Conservation (phyloP, 2,329 filamentous ascomycete species). For the Sphaerulina musiva region DNA sequence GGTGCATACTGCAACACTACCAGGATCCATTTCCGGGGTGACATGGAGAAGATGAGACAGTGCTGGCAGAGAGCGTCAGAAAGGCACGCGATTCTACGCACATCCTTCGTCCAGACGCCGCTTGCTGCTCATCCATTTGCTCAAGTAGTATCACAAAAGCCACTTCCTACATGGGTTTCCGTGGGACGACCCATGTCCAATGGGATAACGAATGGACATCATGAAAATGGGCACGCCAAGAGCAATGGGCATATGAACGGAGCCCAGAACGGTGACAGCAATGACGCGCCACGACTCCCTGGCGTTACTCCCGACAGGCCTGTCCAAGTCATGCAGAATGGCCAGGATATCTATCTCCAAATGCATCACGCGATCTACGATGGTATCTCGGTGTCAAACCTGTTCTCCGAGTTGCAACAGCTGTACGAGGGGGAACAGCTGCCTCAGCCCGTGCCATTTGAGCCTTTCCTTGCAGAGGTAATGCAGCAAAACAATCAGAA, state of each 20-base stretch:
- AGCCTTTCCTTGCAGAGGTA: slow-evolving; percentile 57
- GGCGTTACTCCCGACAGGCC: slow-evolving; percentile 10
- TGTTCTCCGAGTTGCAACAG: slow-evolving; percentile 65
- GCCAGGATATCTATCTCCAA: slow-evolving; percentile 39
- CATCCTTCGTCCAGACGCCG: slow-evolving; percentile 64
- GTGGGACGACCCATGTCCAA: background rate
- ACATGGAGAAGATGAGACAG: slow-evolving; percentile 46
- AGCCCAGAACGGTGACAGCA: background rate
- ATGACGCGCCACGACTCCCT: background rate
- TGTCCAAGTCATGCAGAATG: slow-evolving; percentile 11
- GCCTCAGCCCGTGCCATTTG: slow-evolving; percentile 49
- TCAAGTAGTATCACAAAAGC: slow-evolving; percentile 59
- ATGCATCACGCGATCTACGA: slow-evolving; percentile 86
- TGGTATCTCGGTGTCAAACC: slow-evolving; percentile 63
- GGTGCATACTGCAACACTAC: slow-evolving; percentile 67
- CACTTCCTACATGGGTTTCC: slow-evolving; percentile 39
- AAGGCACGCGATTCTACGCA: slow-evolving; percentile 71
- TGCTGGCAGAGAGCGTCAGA: slow-evolving; percentile 58
- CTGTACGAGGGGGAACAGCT: slow-evolving; percentile 47
- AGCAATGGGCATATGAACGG: slow-evolving; percentile 3
- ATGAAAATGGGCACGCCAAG: slow-evolving; percentile 2
- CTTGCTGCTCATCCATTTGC: slow-evolving; percentile 57
- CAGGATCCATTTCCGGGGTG: slow-evolving; percentile 53
- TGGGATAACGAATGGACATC: background rate
- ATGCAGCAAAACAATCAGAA: slow-evolving; percentile 43